phyloP scores from a whole-genome alignment of 2,329 filamentous ascomycete genomes.

The Orbilia quercus region DNA sequence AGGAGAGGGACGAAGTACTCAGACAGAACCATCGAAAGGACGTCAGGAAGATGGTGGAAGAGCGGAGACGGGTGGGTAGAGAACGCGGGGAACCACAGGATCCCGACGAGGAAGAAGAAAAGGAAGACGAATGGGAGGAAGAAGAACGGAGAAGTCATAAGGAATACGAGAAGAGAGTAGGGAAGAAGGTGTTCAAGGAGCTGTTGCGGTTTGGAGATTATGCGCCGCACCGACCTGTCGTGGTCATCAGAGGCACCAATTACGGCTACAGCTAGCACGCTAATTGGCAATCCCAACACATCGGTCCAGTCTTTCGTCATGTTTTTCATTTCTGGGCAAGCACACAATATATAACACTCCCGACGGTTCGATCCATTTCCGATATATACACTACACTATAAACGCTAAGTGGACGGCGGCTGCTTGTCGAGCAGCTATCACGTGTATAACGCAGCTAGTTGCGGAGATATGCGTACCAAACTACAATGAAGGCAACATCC shows the following conservation, averaged over 20 bases:
- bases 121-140: conserved; percentile 41
- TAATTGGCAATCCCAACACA: no score
- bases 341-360: no score
- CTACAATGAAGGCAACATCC: not conserved
- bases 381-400: no score
- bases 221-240: conserved; percentile 21
- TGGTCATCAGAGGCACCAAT: conserved; percentile 34
- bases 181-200: conserved; percentile 39
- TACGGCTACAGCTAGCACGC: conserved; percentile 26
- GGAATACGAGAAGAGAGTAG: conserved; percentile 2
- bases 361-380: no score
- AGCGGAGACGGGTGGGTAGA: conserved; percentile 10
- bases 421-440: no score
- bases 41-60: conserved; percentile 16
- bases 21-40: conserved; percentile 20
- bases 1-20: conserved; percentile 18
- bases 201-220: conserved; percentile 37
- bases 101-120: conserved; percentile 22
- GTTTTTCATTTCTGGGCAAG: no score
- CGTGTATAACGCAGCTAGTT: no score
- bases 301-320: no score
- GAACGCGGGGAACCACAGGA: conserved; percentile 12
- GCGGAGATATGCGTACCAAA: not conserved
- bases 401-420: no score
- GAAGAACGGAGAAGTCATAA: conserved; percentile 12